These are phyloP conservation scores for Lecanoromycetidae sp. DNA, from an alignment of 2,329 filamentous ascomycete species.

Conservation along the genomic window DNA sequence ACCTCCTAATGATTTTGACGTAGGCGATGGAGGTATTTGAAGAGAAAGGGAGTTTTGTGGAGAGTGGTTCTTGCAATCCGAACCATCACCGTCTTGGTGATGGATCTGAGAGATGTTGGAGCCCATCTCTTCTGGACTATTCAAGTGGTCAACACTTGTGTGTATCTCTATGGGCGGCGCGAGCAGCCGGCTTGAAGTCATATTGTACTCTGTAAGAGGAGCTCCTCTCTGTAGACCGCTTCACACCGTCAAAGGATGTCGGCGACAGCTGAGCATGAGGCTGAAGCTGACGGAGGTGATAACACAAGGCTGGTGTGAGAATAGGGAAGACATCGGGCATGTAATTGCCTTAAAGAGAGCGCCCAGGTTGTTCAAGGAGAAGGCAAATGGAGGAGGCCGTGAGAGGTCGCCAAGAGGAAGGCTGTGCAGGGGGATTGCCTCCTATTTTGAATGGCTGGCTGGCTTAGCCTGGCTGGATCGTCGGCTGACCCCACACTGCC, in stretches of 20 bases:
- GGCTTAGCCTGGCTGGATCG: not conserved
- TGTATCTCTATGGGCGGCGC: conserved; percentile 14
- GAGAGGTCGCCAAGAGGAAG: not conserved
- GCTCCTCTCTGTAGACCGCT: not conserved
- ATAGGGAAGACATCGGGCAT: too few species aligned
- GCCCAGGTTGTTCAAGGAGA: too few species aligned
- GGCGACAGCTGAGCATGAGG: not conserved
- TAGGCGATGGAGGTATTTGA: conserved; percentile 16
- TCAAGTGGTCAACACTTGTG: conserved; percentile 9
- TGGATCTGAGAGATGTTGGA: conserved; percentile 13
- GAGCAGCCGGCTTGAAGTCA: conserved; percentile 17
- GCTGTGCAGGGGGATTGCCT: conserved; percentile 8
- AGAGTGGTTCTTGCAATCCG: not conserved
- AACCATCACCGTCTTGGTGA: conserved; percentile 1
- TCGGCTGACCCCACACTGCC: conserved; percentile 3
- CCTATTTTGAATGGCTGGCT: too few species aligned
- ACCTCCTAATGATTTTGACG: conserved; percentile 16
- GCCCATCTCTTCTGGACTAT: not conserved
- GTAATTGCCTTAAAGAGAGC: conserved; percentile 7
- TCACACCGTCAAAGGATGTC: not conserved
- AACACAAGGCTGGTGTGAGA: not conserved
- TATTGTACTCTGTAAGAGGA: not conserved
- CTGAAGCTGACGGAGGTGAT: not conserved
- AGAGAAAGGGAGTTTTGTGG: conserved; percentile 9
- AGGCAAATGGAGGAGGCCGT: too few species aligned